Base-by-base conservation (phyloP, 495 filamentous ascomycete species). In the Penicillium samsonianum region DNA sequence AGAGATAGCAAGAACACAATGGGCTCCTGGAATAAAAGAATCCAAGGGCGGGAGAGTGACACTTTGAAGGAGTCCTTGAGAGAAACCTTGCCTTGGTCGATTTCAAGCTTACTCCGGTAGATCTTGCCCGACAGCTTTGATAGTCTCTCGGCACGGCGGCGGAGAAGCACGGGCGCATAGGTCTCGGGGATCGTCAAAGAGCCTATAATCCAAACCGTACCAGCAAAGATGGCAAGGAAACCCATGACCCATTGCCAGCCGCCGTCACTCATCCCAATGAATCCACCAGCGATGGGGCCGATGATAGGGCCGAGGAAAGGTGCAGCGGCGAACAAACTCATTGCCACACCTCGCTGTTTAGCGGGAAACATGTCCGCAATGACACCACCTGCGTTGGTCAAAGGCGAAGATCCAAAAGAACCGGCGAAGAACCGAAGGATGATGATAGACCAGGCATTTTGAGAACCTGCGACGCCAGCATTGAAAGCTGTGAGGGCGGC, bases 341-440 rank as follows among this genome's bases (percentile, higher is more conserved):
- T 78, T 0, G 87, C 88, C 14, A 87, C 58, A 45, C 88, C 88
- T 61, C 88, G 75, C 62, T 90, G 72, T 55, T 70, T 74, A 4
- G 83, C 82, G 10, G 74, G 61, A 62, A 90, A 91, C 80, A 90
- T 87, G 61, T 92, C 87, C 30, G 87, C 85, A 61, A 91, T 88
- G 33, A 90, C 83, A 65, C 87, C 87, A 56, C 87, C 87, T 17
- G 85, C 78, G 67, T 90, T 91, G 25, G 87, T 90, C 53, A 91
- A 63, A 28, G 87, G 83, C 1, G 87, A 88, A 2, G 85, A 85
- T 28, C 90, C 90, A 67, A 91, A 90, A n/a, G 87, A 78, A 50
- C 90, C 87, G 25, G 86, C 87, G 51, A 92, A 86, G 78, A 92
- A 91, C 22, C 90, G 87, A 26, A 91, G 79, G 58, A 92, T 82